These are phyloP conservation scores for Rhododendron molle DNA, from an alignment of 148 eudicot species.

Conservation along the genomic window DNA sequence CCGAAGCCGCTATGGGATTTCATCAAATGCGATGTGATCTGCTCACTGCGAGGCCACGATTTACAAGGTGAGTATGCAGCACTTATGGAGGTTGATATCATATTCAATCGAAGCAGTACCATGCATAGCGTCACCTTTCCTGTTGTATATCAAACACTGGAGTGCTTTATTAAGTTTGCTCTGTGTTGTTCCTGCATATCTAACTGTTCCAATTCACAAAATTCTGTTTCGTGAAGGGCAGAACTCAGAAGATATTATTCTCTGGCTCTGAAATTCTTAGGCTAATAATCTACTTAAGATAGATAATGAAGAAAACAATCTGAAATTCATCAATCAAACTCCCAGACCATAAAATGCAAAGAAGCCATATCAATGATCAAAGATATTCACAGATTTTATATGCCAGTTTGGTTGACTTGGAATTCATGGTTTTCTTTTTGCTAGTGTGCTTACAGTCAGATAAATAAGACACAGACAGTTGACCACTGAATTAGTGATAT, in stretches of 20 bases:
- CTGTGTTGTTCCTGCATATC: neutral
- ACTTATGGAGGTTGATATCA: slow-evolving; percentile 1
- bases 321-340: neutral
- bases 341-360: neutral
- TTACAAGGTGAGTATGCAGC: neutral
- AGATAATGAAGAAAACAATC: neutral
- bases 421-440: neutral
- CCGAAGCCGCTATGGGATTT: slow-evolving; percentile 51
- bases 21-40: slow-evolving; percentile 24
- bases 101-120: neutral
- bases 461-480: neutral
- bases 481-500: neutral
- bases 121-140: neutral
- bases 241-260: neutral
- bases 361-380: neutral
- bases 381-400: neutral
- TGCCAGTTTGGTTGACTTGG: neutral
- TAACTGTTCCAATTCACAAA: neutral
- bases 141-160: neutral
- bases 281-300: neutral
- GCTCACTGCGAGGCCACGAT: neutral
- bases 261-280: neutral
- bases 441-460: neutral
- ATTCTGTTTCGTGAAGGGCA: neutral
- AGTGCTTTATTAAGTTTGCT: neutral